Conservation (phyloP, 2,329 filamentous ascomycete species). For the Sporothrix inflata region DNA sequence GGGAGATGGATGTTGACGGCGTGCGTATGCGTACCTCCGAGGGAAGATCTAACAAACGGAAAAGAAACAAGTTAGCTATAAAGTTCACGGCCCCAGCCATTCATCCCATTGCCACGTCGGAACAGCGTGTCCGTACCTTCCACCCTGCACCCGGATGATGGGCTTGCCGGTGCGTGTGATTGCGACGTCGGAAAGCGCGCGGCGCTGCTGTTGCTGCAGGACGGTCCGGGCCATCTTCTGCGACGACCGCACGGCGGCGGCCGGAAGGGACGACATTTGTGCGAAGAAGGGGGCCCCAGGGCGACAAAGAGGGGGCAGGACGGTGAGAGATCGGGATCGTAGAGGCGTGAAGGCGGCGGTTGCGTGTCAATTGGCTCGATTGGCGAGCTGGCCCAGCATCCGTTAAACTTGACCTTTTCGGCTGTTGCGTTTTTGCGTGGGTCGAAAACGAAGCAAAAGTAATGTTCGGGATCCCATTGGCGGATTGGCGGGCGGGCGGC, state of each 20-base stretch:
- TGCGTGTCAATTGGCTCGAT: conserved; percentile 32
- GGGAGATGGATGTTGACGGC: not conserved
- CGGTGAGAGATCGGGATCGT: not conserved
- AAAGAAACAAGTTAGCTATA: conserved; percentile 21
- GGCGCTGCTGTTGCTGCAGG: conserved; percentile 56
- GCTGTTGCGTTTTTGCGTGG: conserved; percentile 33
- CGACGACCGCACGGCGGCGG: conserved; percentile 59
- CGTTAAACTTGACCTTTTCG: conserved; percentile 28
- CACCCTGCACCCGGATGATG: conserved; percentile 84
- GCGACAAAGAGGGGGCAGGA: not conserved
- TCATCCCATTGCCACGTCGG: not conserved
- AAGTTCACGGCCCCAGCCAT: not conserved
- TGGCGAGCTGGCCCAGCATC: conserved; percentile 33
- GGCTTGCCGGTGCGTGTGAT: conserved; percentile 97
- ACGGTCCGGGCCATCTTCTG: conserved; percentile 52
- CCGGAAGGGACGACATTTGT: conserved; percentile 38
- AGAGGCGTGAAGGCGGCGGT: not conserved
- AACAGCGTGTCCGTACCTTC: conserved; percentile 66
- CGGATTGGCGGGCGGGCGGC: conserved; percentile 17
- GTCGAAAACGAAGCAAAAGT: conserved; percentile 29
- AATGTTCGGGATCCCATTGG: conserved; percentile 35
- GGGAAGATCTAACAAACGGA: conserved; percentile 65
- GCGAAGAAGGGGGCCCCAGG: not conserved
- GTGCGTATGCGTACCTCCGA: conserved; percentile 74
- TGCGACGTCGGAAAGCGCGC: conserved; percentile 75